Evolutionary conservation across 2,329 filamentous ascomycete genomes (phyloP), one percentile per base, ranked within the genome.

Genomic region (Exophiala calicioides): DNA sequence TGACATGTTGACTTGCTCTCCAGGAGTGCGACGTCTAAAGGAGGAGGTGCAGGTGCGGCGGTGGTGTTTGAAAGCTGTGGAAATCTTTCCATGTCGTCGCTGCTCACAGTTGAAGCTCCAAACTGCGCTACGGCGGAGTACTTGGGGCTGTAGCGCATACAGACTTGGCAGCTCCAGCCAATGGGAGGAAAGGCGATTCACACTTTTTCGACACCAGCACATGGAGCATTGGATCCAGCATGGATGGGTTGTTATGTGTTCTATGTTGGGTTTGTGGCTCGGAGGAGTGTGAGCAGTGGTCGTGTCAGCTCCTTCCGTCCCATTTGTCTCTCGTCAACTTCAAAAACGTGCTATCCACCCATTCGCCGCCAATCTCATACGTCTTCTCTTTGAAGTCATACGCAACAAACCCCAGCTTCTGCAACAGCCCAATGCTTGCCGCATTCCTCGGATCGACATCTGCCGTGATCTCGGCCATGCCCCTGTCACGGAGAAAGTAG

Each of bases 331-430:
- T 54, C 27, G 34, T 31, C 27, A 54, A 38, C 9, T 27, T 48
- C 29, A 54, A 43, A 29, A 52, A 54, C 26, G 36, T 15, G 42
- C 50, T 55, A 29, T 55, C 52, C 33, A 51, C 50, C 52, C 49
- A 55, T 29, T 53, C 27, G 1, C 33, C 41, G 2, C 49, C 52
- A 24, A 55, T 26, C 34, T 50, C 27, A 20, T 36, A 49, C 9
- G 41, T 55, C 26, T 33, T 39, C 39, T 57, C 43, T 21, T 36
- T 23, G 27, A 46, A 53, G 8, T 36, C 47, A 16, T 13, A 31
- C 9, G 35, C 40, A 40, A 32, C 52, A 38, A 55, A 57, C 8
- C 49, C 49, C 18, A 48, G 16, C 15, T 47, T 47, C 37, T 44
- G 31, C 23, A 57, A 36, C 26, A 57, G 16, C 15, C 34, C 40